phyloP scores from a whole-genome alignment of 257 asterid genomes.

The Petunia axillaris region DNA sequence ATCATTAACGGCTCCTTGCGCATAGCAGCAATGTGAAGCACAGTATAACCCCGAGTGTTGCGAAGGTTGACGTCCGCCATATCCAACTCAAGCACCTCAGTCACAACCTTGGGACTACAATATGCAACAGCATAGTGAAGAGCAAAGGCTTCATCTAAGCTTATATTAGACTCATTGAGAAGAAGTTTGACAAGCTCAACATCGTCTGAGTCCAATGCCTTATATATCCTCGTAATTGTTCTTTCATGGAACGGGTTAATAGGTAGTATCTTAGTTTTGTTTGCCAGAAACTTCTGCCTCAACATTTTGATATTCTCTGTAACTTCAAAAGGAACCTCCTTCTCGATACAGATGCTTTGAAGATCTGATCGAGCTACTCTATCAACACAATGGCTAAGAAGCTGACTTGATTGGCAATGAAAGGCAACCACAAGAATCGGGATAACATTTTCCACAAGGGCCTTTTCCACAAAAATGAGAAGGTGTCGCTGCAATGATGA shows the following conservation, averaged over 20 bases:
- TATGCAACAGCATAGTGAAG: slow-evolving; percentile 75
- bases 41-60: slow-evolving; percentile 54
- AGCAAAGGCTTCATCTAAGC: slow-evolving; percentile 67
- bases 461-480: slow-evolving; percentile 59
- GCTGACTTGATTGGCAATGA: slow-evolving; percentile 56
- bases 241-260: slow-evolving; percentile 51
- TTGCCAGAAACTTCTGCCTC: slow-evolving; percentile 39
- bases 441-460: slow-evolving; percentile 60
- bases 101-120: slow-evolving; percentile 69
- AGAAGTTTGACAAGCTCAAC: slow-evolving; percentile 68
- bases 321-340: slow-evolving; percentile 51
- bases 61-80: slow-evolving; percentile 61
- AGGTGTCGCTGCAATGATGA: slow-evolving; percentile 60
- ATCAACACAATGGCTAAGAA: slow-evolving; percentile 52
- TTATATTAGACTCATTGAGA: slow-evolving; percentile 60
- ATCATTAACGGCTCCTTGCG: slow-evolving; percentile 72
- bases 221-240: slow-evolving; percentile 56
- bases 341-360: slow-evolving; percentile 50
- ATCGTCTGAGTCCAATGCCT: slow-evolving; percentile 76
- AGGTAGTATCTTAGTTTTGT: slow-evolving; percentile 28
- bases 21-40: slow-evolving; percentile 69
- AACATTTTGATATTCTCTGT: slow-evolving; percentile 45
- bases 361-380: slow-evolving; percentile 62
- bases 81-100: slow-evolving; percentile 64
- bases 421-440: slow-evolving; percentile 59